Percentiles rank a stretch among this genome's conserved stretches.
These are phyloP conservation scores for Aspergillus sp. DNA, from an alignment of 2,329 filamentous ascomycete genomes.

Conservation along the genomic window DNA sequence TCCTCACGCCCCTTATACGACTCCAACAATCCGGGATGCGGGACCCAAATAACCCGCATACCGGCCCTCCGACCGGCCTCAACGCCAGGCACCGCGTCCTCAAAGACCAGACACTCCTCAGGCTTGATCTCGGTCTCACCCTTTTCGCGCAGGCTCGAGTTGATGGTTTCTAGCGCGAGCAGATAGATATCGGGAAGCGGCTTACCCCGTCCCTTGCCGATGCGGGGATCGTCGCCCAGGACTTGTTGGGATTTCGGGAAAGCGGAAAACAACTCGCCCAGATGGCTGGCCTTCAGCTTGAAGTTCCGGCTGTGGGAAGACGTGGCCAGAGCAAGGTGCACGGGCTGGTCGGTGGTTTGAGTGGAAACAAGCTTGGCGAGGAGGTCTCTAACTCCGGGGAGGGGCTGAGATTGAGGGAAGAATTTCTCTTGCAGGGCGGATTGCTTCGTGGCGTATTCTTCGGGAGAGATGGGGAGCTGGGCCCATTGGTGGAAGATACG, in stretches of 20 bases:
- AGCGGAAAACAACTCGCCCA: conserved; percentile 53
- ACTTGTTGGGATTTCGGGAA: conserved; percentile 74
- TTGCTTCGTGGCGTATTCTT: conserved; percentile 66
- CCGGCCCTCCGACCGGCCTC: conserved; percentile 87
- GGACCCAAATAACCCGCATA: conserved; percentile 93
- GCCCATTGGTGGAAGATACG: conserved; percentile 79
- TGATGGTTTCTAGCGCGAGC: conserved; percentile 81
- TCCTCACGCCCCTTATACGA: conserved; percentile 76
- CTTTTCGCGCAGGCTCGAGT: conserved; percentile 62
- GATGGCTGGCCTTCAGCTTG: conserved; percentile 68
- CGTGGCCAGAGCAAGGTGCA: conserved; percentile 85
- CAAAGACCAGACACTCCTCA: conserved; percentile 92
- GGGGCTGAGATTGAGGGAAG: conserved; percentile 73
- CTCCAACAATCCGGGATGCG: conserved; percentile 74
- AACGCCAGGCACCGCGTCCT: conserved; percentile 90
- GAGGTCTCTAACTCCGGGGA: conserved; percentile 75
- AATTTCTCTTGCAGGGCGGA: conserved; percentile 66
- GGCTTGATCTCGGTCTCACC: conserved; percentile 68
- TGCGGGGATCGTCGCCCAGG: conserved; percentile 80
- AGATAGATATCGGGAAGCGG: conserved; percentile 94
- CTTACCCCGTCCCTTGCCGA: conserved; percentile 81
- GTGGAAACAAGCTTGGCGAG: conserved; percentile 50
- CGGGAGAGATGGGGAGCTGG: conserved; percentile 71
- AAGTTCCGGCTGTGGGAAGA: conserved; percentile 74
- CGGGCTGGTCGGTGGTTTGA: conserved; percentile 44